Evolutionary conservation across 2,329 filamentous ascomycete genomes (phyloP).

Genomic region (Ascochyta pisi): DNA sequence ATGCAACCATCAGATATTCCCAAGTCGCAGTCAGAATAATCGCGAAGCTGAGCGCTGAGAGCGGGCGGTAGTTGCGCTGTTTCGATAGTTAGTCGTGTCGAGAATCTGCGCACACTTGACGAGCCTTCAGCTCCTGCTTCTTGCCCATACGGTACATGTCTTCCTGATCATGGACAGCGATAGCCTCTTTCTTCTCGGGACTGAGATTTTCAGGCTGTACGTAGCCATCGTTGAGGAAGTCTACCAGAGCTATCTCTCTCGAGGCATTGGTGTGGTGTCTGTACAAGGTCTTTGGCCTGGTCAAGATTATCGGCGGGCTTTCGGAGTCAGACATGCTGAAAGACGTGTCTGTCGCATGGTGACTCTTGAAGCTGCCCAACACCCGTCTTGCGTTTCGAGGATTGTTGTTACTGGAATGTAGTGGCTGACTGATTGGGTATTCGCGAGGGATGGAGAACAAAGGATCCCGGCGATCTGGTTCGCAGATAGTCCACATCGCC

Average conservation of each 20-base stretch:
- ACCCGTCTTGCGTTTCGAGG: background rate
- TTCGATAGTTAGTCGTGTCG: constrained; percentile 1
- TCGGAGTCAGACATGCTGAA: constrained; percentile 6
- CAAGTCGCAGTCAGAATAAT: constrained; percentile 22
- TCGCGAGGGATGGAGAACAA: background rate
- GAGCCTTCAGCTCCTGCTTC: constrained; percentile 27
- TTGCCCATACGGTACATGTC: constrained; percentile 38
- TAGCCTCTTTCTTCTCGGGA: constrained; percentile 1
- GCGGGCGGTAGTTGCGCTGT: constrained; percentile 18
- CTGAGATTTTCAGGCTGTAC: background rate
- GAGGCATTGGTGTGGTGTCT: background rate
- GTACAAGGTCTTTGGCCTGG: background rate
- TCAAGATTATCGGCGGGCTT: background rate
- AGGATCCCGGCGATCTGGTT: constrained; percentile 1
- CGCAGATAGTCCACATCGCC: background rate
- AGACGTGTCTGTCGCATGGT: background rate
- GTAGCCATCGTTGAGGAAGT: background rate
- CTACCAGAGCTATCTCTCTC: constrained; percentile 1
- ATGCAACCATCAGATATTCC: constrained; percentile 23
- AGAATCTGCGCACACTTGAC: background rate
- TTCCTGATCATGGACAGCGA: constrained; percentile 15
- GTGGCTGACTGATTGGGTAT: background rate
- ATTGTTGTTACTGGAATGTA: background rate
- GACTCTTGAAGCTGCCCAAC: background rate
- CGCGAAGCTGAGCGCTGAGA: constrained; percentile 26